phyloP scores from a whole-genome alignment of 2,329 filamentous ascomycete species.

The Fusarium annulatum region DNA sequence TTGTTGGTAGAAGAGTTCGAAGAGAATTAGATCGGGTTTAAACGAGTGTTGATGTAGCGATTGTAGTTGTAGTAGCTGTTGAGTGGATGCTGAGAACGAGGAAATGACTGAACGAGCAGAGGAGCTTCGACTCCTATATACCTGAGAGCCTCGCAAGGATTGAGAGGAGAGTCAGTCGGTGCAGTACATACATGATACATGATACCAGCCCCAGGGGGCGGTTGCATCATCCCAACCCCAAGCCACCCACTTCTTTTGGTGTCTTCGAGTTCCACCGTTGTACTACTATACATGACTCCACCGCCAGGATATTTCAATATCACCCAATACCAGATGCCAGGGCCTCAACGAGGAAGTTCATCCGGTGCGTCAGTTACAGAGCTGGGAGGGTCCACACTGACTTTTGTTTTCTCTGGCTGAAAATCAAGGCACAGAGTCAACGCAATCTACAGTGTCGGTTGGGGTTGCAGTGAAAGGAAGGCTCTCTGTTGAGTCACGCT shows the following conservation, averaged over 20 bases:
- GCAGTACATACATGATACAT: slow-evolving; percentile 16
- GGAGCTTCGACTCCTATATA: slow-evolving; percentile 37
- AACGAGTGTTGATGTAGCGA: slow-evolving; percentile 38
- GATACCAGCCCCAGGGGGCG: slow-evolving; percentile 37
- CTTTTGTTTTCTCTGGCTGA: background rate
- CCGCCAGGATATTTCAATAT: slow-evolving; percentile 24
- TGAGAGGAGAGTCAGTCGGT: slow-evolving; percentile 10
- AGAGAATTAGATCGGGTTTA: slow-evolving; percentile 21
- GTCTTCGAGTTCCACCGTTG: slow-evolving; percentile 13
- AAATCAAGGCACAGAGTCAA: slow-evolving; percentile 27
- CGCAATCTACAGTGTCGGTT: slow-evolving; percentile 28
- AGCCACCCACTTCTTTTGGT: slow-evolving; percentile 29
- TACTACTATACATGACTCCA: slow-evolving; percentile 9
- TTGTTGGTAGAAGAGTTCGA: slow-evolving; percentile 10
- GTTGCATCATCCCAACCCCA: slow-evolving; percentile 40
- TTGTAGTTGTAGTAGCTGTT: slow-evolving; percentile 15
- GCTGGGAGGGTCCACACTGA: slow-evolving; percentile 11
- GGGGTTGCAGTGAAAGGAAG: background rate
- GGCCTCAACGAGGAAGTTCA: slow-evolving; percentile 38
- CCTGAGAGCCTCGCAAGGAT: slow-evolving; percentile 28
- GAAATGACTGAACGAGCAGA: slow-evolving; percentile 6
- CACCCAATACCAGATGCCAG: slow-evolving; percentile 24
- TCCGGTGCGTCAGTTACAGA: slow-evolving; percentile 36
- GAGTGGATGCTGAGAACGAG: slow-evolving; percentile 21
- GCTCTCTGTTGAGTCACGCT: background rate